Base-by-base conservation (phyloP, 495 filamentous ascomycete genomes). In the Beverwykella pulmonaria region DNA sequence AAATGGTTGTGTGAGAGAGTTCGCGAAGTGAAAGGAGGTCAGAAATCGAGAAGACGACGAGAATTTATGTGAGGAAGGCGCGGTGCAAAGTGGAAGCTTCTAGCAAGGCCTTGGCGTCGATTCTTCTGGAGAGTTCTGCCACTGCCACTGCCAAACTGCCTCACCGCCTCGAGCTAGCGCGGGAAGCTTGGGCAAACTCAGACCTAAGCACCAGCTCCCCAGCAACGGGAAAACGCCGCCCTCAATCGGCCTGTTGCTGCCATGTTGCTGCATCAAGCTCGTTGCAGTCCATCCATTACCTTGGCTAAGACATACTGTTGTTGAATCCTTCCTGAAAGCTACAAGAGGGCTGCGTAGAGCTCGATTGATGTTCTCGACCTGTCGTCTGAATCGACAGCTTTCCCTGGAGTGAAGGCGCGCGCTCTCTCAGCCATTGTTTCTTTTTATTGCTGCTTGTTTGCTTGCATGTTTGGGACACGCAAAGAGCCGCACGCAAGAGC, bases 1-100 rank as follows among this genome's bases (percentile, higher is more conserved):
- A 44, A 4, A 14, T n/a, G 52, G 17, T 23, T 52, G 48, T 14
- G 29, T 39, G 49, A 20, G 63, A 19, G 53, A 32, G 56, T 55
- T 44, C 29, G 48, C 49, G 20, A 29, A 23, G 20, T 15, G 36
- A 32, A 53, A 25, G 39, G 30, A 41, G 39, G n/a, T 22, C 14
- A 32, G 49, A 20, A n/a, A 20, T 26, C 1, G 61, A 44, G 39
- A 44, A 44, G 39, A 44, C 5, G 15, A 44, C 39, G 15, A 44
- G 39, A 9, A 44, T 34, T 34, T 34, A 34, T 34, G 32, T 34
- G 32, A 34, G 32, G 32, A 34, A 34, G 39, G 39, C 39, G 39
- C 8, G 2, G 39, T 9, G 15, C 39, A 9, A 44, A 44, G 39
- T 44, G 39, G 39, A 44, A 44, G 39, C 39, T 44, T 44, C 39